Evolutionary conservation across 2,329 filamentous ascomycete species (phyloP), one percentile per base, ranked within the genome.

Genomic region (Xylariaceae sp.): DNA sequence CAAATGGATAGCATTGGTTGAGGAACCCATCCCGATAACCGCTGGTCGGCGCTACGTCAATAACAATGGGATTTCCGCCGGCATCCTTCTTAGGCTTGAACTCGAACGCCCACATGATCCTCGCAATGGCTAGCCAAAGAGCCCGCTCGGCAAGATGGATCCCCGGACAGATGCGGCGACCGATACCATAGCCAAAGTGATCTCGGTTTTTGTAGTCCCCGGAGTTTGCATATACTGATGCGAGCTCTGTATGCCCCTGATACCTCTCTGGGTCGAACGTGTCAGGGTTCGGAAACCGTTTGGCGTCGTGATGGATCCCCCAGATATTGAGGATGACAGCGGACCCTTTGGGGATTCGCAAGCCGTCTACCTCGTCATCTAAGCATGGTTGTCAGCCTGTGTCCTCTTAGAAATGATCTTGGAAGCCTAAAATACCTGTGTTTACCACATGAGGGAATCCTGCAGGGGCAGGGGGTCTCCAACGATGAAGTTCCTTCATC

Each of bases 401-500:
- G 59, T 45, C 34, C 43, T 45, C 22, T 6, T 22, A 22, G 22
- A 31, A 34, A 28, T 55, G 33, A 50, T 40, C 50, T 31, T 65
- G 61, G 16, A 62, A n/a, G n/a, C n/a, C n/a, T n/a, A n/a, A n/a
- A n/a, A n/a, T n/a, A n/a, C n/a, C n/a, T n/a, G n/a, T n/a, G n/a
- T n/a, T 55, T 18, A 75, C 67, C 2, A 63, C 63, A 48, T 73
- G 68, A 6, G 68, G 64, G 9, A 79, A 66, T 1, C 64, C 60
- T 6, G 69, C 48, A 0, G 67, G 66, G 0, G 62, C 56, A 3
- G 69, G 64, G 0, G 73, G 71, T 42, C 72, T 66, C 70, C 74
- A 75, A 1, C 74, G 66, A 40, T 72, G 54, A 5, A 60, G 61
- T 54, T 77, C 74, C 45, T 75, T 75, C 47, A 76, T 60, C 16